These are phyloP conservation scores for Paracamarosporium sp. DNA, from an alignment of 2,329 filamentous ascomycete genomes.

Conservation along the genomic window DNA sequence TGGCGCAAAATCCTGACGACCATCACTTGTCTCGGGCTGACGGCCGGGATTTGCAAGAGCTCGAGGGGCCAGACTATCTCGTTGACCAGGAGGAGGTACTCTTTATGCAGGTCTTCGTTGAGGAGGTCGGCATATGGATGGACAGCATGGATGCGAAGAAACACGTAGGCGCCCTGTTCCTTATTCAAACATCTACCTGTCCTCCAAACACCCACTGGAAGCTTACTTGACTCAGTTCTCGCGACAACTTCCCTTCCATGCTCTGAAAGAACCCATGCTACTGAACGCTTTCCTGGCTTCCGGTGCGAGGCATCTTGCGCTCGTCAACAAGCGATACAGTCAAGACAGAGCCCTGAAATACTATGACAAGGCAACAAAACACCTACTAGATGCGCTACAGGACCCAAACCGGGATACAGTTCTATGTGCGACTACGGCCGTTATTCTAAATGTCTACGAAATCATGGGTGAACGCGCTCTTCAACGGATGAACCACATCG, in stretches of 20 bases:
- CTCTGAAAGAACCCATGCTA: slow-evolving; percentile 84
- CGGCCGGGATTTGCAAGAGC: slow-evolving; percentile 22
- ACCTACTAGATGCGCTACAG: slow-evolving; percentile 77
- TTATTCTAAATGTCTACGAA: slow-evolving; percentile 91
- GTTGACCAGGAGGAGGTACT: slow-evolving; percentile 77
- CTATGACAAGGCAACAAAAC: slow-evolving; percentile 83
- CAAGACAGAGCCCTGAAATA: slow-evolving; percentile 82
- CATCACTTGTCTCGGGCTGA: not conserved
- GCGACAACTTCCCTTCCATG: slow-evolving; percentile 80
- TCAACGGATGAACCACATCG: slow-evolving; percentile 88
- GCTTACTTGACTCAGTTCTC: slow-evolving; percentile 65
- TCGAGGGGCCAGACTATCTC: slow-evolving; percentile 62
- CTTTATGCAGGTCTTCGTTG: slow-evolving; percentile 92
- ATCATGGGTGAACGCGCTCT: slow-evolving; percentile 84
- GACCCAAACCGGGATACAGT: slow-evolving; percentile 84
- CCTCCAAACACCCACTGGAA: not conserved
- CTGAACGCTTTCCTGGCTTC: slow-evolving; percentile 89
- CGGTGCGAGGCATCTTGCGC: slow-evolving; percentile 79
- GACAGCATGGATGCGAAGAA: slow-evolving; percentile 86
- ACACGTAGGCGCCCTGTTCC: slow-evolving; percentile 59
- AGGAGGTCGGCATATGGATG: slow-evolving; percentile 93
- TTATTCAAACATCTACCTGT: slow-evolving; percentile 2
- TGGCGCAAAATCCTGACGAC: slow-evolving; percentile 44
- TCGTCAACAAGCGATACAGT: slow-evolving; percentile 72
- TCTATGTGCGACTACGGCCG: slow-evolving; percentile 85